Conservation (phyloP, 192 early-diverging fungal species). For the Coemansia sp. region DNA sequence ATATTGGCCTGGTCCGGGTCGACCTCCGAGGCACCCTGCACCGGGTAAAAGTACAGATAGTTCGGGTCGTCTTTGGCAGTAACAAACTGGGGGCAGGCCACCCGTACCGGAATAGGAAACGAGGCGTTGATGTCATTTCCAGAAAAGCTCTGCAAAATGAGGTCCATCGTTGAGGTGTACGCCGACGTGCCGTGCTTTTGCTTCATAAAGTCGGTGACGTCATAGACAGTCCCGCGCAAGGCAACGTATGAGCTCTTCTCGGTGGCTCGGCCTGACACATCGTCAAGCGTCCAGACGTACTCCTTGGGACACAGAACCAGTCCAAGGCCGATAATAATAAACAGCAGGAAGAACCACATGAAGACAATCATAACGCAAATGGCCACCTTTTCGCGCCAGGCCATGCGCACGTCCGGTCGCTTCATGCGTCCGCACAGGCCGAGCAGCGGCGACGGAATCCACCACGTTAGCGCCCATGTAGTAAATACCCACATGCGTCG, state of each 20-base stretch:
- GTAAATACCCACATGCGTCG: slow-evolving; percentile 34
- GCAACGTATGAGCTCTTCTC: slow-evolving; percentile 57
- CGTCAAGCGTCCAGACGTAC: slow-evolving; percentile 66
- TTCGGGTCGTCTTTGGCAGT: slow-evolving; percentile 26
- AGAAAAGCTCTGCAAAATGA: slow-evolving; percentile 37
- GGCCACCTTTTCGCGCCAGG: slow-evolving; percentile 92
- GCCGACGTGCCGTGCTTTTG: slow-evolving; percentile 58
- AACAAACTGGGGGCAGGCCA: slow-evolving; percentile 59
- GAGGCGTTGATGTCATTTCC: slow-evolving; percentile 60
- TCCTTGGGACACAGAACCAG: slow-evolving; percentile 70
- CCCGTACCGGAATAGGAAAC: slow-evolving; percentile 61
- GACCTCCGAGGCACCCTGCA: slow-evolving; percentile 23
- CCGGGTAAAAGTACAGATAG: slow-evolving; percentile 27
- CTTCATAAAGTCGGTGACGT: slow-evolving; percentile 56
- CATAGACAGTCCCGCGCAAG: slow-evolving; percentile 79
- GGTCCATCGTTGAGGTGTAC: slow-evolving; percentile 26
- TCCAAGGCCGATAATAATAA: slow-evolving; percentile 83
- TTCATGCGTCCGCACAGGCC: slow-evolving; percentile 67
- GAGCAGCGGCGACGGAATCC: slow-evolving; percentile 43
- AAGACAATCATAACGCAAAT: slow-evolving; percentile 87
- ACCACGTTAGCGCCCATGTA: slow-evolving; percentile 53
- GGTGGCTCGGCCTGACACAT: slow-evolving; percentile 59
- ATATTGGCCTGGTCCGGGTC: slow-evolving; percentile 23
- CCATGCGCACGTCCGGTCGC: slow-evolving; percentile 89
- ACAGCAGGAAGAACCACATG: slow-evolving; percentile 77